A percentile compares a stretch with the other conserved stretches of the same genome.
These are phyloP conservation scores for Alternaria postmessia DNA, from an alignment of 2,329 filamentous ascomycete genomes.

Conservation along the genomic window DNA sequence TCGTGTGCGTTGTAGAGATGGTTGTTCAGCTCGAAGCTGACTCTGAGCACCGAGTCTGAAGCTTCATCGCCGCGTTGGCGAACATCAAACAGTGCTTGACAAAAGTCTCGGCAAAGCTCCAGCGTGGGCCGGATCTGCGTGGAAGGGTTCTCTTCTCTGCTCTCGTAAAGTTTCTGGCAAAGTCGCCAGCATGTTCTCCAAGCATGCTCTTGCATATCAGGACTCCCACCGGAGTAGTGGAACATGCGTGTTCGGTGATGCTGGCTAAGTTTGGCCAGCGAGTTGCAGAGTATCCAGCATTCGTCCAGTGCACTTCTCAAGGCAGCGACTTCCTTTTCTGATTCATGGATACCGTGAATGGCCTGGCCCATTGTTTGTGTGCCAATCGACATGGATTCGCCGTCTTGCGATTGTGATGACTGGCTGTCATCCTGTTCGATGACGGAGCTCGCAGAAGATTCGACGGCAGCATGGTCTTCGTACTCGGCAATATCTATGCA, in stretches of 20 bases:
- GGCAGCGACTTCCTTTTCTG: conserved; percentile 70
- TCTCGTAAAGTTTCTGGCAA: conserved; percentile 88
- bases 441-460: conserved; percentile 40
- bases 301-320: conserved; percentile 81
- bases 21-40: conserved; percentile 95
- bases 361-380: conserved; percentile 58
- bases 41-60: conserved; percentile 84
- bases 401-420: conserved; percentile 44
- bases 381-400: conserved; percentile 29
- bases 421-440: conserved; percentile 46
- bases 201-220: conserved; percentile 82
- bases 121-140: conserved; percentile 77
- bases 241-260: conserved; percentile 83
- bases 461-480: conserved; percentile 47
- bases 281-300: conserved; percentile 95
- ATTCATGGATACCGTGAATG: conserved; percentile 65
- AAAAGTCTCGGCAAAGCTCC: conserved; percentile 90
- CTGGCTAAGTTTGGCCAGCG: conserved; percentile 82
- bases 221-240: conserved; percentile 71
- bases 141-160: conserved; percentile 73
- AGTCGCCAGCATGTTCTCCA: conserved; percentile 96
- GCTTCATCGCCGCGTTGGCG: conserved; percentile 78
- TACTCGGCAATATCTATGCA: conserved; percentile 57
- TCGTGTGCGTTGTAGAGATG: conserved; percentile 95
- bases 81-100: conserved; percentile 88